Evolutionary conservation across 345 rosid species (phyloP).

Genomic region (Corchorus capsularis): DNA sequence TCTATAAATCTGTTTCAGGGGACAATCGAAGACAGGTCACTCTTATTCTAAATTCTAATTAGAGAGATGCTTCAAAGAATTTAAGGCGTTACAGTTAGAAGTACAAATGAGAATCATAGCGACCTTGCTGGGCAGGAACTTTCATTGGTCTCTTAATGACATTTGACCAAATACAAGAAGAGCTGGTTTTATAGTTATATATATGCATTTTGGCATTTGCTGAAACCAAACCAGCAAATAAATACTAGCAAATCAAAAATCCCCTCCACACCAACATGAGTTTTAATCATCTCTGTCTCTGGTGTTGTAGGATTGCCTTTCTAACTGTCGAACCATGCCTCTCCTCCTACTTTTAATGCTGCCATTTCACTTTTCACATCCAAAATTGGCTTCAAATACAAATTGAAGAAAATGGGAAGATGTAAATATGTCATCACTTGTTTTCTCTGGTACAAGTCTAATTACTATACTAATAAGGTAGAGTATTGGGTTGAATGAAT

Average conservation of each 20-base stretch:
- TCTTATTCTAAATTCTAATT: too few relatives aligned
- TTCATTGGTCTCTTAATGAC: too few relatives aligned
- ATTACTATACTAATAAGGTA: not conserved
- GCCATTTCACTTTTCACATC: conserved; percentile 84
- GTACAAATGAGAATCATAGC: too few relatives aligned
- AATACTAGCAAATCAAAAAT: conserved; percentile 41
- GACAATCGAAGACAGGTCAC: too few relatives aligned
- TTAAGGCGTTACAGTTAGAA: too few relatives aligned
- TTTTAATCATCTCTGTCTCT: conserved; percentile 44
- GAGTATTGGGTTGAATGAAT: too few relatives aligned
- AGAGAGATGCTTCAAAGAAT: too few relatives aligned
- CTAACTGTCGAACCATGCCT: conserved; percentile 94
- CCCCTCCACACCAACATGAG: conserved; percentile 67
- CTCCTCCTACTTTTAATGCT: conserved; percentile 92
- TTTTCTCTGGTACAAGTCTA: not conserved
- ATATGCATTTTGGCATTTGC: not conserved
- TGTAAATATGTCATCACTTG: not conserved
- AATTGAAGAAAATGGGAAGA: not conserved
- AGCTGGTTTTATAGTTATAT: not conserved
- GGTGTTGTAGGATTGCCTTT: conserved; percentile 70
- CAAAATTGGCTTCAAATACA: conserved; percentile 70
- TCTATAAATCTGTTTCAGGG: too few relatives aligned
- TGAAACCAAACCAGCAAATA: conserved; percentile 27
- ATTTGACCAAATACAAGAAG: not conserved
- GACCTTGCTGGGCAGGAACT: too few relatives aligned